Evolutionary conservation across 345 rosid genomes (phyloP).

Genomic region (Tarenaya hassleriana): DNA sequence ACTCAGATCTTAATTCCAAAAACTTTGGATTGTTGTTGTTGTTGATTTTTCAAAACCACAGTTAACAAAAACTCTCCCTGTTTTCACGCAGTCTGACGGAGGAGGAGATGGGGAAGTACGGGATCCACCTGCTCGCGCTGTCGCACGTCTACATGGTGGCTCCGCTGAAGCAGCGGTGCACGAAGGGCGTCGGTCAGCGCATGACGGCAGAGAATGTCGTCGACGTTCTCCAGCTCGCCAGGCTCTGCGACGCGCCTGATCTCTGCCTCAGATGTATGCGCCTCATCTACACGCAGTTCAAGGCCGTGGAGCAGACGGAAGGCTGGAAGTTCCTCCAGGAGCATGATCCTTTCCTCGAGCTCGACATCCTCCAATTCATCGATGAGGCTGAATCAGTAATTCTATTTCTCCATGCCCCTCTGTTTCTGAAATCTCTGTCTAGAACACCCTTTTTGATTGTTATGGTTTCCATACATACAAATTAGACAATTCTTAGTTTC

Average conservation of each 20-base stretch:
- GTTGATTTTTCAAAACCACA: no score
- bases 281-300: slow-evolving; percentile 39
- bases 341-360: slow-evolving; percentile 70
- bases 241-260: slow-evolving; percentile 74
- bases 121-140: slow-evolving; percentile 66
- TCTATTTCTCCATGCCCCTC: no score
- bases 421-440: no score
- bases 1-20: background rate
- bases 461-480: no score
- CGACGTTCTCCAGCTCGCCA: slow-evolving; percentile 68
- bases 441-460: no score
- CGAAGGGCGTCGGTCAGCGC: slow-evolving; percentile 35
- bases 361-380: slow-evolving; percentile 71
- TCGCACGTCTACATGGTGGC: slow-evolving; percentile 73
- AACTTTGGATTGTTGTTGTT: background rate
- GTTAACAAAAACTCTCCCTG: no score
- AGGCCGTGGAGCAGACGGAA: slow-evolving; percentile 54
- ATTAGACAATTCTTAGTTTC: no score
- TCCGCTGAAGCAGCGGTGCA: slow-evolving; percentile 58
- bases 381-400: slow-evolving; percentile 68
- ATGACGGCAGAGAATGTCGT: slow-evolving; percentile 64
- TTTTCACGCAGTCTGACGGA: slow-evolving; percentile 50
- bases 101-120: slow-evolving; percentile 56
- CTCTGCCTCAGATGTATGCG: slow-evolving; percentile 61
- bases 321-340: slow-evolving; percentile 77